phyloP scores from a whole-genome alignment of 1,284 basidiomycete species.

The Golubevia pallescens region DNA sequence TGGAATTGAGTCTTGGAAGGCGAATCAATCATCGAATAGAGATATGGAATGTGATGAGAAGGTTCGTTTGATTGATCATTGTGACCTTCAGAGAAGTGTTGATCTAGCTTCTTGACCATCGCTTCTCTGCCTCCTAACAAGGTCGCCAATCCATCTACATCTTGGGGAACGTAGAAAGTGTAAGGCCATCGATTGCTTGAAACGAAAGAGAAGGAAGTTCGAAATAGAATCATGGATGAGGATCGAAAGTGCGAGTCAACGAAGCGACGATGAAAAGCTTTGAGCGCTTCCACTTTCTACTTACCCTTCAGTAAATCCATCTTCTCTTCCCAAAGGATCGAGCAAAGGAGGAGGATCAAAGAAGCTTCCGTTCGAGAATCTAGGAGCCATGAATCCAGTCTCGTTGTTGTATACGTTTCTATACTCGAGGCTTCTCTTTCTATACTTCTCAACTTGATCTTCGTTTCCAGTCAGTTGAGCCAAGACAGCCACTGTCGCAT shows the following conservation, averaged over 20 bases:
- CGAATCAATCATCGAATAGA: conserved; percentile 76
- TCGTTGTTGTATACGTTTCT: conserved; percentile 74
- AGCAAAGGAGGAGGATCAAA: conserved; percentile 23
- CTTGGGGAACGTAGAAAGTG: conserved; percentile 62
- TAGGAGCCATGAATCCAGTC: conserved; percentile 82
- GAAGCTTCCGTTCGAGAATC: conserved; percentile 71
- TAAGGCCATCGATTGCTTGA: conserved; percentile 23
- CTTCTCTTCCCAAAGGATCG: conserved; percentile 72
- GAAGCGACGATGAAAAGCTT: conserved; percentile 71
- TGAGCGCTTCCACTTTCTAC: conserved; percentile 81
- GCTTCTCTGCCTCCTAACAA: conserved; percentile 72
- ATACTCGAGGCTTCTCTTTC: conserved; percentile 70
- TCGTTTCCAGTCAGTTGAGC: conserved; percentile 70
- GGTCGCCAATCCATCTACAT: conserved; percentile 72
- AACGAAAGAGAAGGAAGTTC: background rate
- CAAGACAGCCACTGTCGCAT: conserved; percentile 75
- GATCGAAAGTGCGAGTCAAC: background rate
- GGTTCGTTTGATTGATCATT: conserved; percentile 84
- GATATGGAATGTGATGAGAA: conserved; percentile 81
- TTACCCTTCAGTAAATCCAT: conserved; percentile 83
- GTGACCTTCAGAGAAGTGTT: conserved; percentile 79
- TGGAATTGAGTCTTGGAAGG: conserved; percentile 75
- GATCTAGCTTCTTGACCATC: conserved; percentile 76
- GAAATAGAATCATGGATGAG: conserved; percentile 2
- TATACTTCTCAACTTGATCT: conserved; percentile 69